These are phyloP conservation scores for Nigrospora sphaerica DNA, from an alignment of 2,329 filamentous ascomycete species.

Conservation along the genomic window DNA sequence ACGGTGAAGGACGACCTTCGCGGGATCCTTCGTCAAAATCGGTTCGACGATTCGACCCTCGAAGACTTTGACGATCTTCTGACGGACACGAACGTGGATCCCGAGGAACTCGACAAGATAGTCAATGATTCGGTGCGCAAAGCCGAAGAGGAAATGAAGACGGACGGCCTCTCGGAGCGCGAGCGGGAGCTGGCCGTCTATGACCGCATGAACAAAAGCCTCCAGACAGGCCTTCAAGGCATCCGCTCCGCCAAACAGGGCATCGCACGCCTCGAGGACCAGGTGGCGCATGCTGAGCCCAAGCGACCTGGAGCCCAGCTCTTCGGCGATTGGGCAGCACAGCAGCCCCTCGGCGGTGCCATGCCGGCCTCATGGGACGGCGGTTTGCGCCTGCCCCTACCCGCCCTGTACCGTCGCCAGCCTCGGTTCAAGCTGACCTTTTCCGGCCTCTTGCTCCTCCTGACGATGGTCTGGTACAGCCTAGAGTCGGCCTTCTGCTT, in stretches of 20 bases:
- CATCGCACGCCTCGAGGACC: slow-evolving; percentile 50
- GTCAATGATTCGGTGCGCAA: slow-evolving; percentile 16
- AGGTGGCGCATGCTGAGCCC: slow-evolving; percentile 34
- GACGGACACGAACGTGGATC: slow-evolving; percentile 25
- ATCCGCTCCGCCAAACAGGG: slow-evolving; percentile 50
- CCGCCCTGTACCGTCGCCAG: slow-evolving; percentile 35
- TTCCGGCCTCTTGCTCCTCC: slow-evolving; percentile 36
- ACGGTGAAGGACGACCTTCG: slow-evolving; percentile 49
- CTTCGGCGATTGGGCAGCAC: slow-evolving; percentile 1
- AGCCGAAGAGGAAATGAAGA: slow-evolving; percentile 15
- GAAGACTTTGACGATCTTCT: slow-evolving; percentile 49
- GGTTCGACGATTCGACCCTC: slow-evolving; percentile 53
- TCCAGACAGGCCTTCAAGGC: slow-evolving; percentile 42
- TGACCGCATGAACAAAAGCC: slow-evolving; percentile 43
- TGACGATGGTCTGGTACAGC: slow-evolving; percentile 44
- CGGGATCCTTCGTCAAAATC: slow-evolving; percentile 43
- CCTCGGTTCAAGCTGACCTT: slow-evolving; percentile 40
- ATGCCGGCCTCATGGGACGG: slow-evolving; percentile 13
- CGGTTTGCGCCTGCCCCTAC: slow-evolving; percentile 36
- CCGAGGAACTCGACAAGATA: slow-evolving; percentile 18
- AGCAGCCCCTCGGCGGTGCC: neutral
- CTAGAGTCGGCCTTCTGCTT: slow-evolving; percentile 47
- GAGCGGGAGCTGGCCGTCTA: slow-evolving; percentile 35
- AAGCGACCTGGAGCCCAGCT: slow-evolving; percentile 8
- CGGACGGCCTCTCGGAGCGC: slow-evolving; percentile 17